Base-by-base conservation (phyloP, 441 rosid genomes). In the Manihot esculenta region DNA sequence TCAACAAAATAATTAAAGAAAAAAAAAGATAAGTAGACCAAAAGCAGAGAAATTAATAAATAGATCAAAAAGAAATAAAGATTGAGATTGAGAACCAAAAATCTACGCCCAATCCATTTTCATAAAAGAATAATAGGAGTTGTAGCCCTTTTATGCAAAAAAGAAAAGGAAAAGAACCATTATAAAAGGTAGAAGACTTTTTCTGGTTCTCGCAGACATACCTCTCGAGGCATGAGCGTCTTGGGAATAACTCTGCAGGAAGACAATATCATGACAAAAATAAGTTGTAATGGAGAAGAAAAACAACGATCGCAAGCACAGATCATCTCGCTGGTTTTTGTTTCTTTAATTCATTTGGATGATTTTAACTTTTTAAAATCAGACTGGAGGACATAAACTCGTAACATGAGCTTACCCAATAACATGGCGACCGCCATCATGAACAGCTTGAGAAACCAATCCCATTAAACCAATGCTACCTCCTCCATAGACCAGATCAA, bases 201-300 rank as follows among this genome's bases (percentile, higher is more conserved):
- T 80, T 73, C 72, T 71, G 75, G 87, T 51, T 62, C 60, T 64
- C 74, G 75, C 79, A 81, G 83, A 84, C 92, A 85, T 87, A 95
- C 99, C 99, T 95, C 98, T 89, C 92, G 96, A 85, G 97, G 99
- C 99, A 92, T 93, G 89, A 95, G 97, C 81, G 97, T 95, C 95
- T 91, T 93, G 89, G 98, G 99, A 88, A 95, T 93, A 75, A 95
- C 90, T 84, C 99, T 95, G 92, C 87, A 81, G 80, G 78, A 84
- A 84, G 85, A 88, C 86, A 89, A 75, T 74, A 89, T 86, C 78
- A 84, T 83, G 91, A 84, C 92, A 88, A 88, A 79, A 82, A 66
- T 77, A 59, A 74, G 83, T 73, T 65, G 47, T 56, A 72, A 71
- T 55, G 77, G 66, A 84, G 75, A 69, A 68, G 66, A 76, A 81